Percentiles rank a stretch among this genome's conserved stretches.
Conservation (phyloP, 225 moss, liverwort and hornwort genomes). For the Bryum argenteum region DNA sequence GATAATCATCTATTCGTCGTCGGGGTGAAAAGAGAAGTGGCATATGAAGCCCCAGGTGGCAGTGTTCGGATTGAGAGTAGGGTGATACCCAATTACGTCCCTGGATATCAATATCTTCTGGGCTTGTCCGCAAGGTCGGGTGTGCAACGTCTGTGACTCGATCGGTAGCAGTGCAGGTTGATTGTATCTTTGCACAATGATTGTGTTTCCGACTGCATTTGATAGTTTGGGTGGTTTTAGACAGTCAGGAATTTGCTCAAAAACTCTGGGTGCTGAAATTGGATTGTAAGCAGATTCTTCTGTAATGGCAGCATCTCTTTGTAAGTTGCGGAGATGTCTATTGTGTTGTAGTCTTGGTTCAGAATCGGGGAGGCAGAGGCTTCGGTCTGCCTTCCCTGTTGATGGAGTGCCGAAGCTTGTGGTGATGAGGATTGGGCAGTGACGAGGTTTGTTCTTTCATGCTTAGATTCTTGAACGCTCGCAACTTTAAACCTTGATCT, state of each 20-base stretch:
- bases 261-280: conserved; percentile 12
- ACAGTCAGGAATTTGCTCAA: too few relatives aligned
- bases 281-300: conserved; percentile 4
- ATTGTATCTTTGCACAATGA: neutral
- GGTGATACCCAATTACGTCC: neutral
- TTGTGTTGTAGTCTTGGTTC: conserved; percentile 36
- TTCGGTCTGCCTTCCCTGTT: conserved; percentile 24
- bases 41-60: neutral
- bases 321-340: conserved; percentile 37
- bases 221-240: too few relatives aligned
- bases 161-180: too few relatives aligned
- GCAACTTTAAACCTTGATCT: neutral
- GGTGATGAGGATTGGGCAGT: conserved; percentile 4
- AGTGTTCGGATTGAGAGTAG: neutral
- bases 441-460: conserved; percentile 42
- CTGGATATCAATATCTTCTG: too few relatives aligned
- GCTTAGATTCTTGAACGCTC: neutral
- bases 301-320: conserved; percentile 38
- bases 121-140: neutral
- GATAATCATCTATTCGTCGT: neutral
- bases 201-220: too few relatives aligned
- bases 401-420: conserved; percentile 33
- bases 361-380: conserved; percentile 23
- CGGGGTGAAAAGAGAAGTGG: neutral
- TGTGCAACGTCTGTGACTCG: too few relatives aligned